Evolutionary conservation across 2,329 filamentous ascomycete genomes (phyloP).

Genomic region (Trichoderma lentiforme): DNA sequence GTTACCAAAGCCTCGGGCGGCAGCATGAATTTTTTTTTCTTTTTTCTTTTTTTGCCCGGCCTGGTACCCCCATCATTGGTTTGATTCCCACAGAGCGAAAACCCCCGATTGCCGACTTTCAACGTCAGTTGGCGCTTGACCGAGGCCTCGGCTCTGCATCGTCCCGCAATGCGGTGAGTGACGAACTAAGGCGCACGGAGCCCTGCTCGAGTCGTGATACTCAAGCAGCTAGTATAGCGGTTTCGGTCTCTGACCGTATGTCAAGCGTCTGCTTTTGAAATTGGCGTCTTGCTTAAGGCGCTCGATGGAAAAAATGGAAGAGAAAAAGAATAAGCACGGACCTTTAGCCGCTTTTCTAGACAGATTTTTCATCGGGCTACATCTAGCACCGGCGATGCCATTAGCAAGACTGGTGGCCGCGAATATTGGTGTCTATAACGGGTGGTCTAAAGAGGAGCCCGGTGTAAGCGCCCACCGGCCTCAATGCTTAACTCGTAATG

Average conservation of each 20-base stretch:
- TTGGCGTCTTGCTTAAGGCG: background rate
- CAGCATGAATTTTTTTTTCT: background rate
- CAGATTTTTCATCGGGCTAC: background rate
- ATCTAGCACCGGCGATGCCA: background rate
- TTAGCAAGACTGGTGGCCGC: background rate
- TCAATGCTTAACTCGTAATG: background rate
- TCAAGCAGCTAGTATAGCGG: background rate
- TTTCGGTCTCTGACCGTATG: background rate
- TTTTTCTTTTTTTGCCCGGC: background rate
- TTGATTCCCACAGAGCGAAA: background rate
- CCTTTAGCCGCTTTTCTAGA: background rate
- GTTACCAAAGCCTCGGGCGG: constrained; percentile 10
- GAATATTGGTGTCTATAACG: background rate
- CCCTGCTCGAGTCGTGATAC: constrained; percentile 9
- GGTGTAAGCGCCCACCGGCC: background rate
- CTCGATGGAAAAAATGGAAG: background rate
- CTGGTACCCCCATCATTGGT: background rate
- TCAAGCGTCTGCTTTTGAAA: background rate
- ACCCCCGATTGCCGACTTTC: constrained; percentile 7
- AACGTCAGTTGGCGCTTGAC: constrained; percentile 7
- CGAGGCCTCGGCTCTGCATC: constrained; percentile 13
- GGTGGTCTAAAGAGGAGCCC: background rate
- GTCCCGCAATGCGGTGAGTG: constrained; percentile 16
- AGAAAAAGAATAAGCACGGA: background rate
- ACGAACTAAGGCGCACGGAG: background rate